Evolutionary conservation across 306 rosid species (phyloP), one percentile per base, ranked within the genome.

Genomic region (Parietaria judaica): DNA sequence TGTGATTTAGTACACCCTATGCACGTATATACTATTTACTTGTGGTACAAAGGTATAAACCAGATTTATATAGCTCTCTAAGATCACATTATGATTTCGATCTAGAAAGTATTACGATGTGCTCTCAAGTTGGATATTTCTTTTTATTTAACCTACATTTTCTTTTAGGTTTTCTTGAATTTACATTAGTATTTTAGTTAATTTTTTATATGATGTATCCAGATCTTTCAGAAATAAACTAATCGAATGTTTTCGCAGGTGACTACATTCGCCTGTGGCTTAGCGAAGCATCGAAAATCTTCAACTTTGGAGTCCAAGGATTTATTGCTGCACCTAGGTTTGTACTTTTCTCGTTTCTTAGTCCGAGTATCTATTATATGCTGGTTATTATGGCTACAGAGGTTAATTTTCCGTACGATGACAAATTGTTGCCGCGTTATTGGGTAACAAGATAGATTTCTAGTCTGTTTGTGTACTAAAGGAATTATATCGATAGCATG

Each of bases 241-340:
- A 57, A 54, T 61, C 48, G 54, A 45, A 34, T 70, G 65, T 66
- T 34, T 68, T 13, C 50, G 71, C 85, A 94, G 99, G 74, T 78
- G 58, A 88, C 95, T 44, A 60, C 99, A 64, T 86, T 82, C 63
- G 82, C 95, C n/a, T 88, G 99, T 80, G 65, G 70, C 76, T 80
- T 94, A 86, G 97, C 99, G 23, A 94, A 94, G 80, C 99, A 94
- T 73, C 82, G 99, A 66, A 94, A 94, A 68, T 88, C 99, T 54
- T 76, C 97, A 60, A 86, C 88, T 60, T 71, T 94, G 63, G 99
- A 94, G 80, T 81, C 94, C 78, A 94, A 88, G 80, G 99, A 94
- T 84, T 67, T 94, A 57, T 72, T 88, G 86, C 83, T 94, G 14
- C 97, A 94, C 75, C 73, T 94, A 79, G 99, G 99, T 94, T 55